A percentile compares a stretch with the other conserved stretches of the same genome.
Conservation (phyloP, 1,284 basidiomycete genomes). For the Heterobasidion occidentale region DNA sequence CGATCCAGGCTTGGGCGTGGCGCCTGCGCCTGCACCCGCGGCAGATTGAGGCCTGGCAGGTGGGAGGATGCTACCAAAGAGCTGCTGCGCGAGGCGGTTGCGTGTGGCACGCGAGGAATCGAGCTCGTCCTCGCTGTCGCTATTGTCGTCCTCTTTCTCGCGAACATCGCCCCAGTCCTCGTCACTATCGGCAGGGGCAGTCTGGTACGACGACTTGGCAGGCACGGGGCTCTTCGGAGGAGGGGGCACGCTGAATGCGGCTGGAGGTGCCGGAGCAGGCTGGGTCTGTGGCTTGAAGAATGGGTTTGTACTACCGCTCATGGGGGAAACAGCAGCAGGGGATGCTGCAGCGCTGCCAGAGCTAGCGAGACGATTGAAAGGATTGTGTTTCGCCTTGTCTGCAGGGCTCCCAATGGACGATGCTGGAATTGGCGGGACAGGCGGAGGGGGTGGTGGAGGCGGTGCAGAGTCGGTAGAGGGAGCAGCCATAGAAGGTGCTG, state of each 20-base stretch:
- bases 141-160: slow-evolving; percentile 68
- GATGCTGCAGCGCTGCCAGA: slow-evolving; percentile 29
- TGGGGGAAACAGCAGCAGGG: slow-evolving; percentile 22
- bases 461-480: slow-evolving; percentile 11
- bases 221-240: slow-evolving; percentile 27
- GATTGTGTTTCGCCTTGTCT: slow-evolving; percentile 49
- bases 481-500: slow-evolving; percentile 11
- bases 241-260: slow-evolving; percentile 17
- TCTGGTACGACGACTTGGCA: slow-evolving; percentile 50
- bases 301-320: slow-evolving; percentile 41
- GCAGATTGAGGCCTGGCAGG: slow-evolving; percentile 38
- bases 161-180: slow-evolving; percentile 80
- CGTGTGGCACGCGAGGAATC: slow-evolving; percentile 55
- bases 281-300: slow-evolving; percentile 43
- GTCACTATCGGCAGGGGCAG: slow-evolving; percentile 49
- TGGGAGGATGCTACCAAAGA: slow-evolving; percentile 69
- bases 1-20: slow-evolving; percentile 20
- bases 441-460: slow-evolving; percentile 27
- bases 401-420: slow-evolving; percentile 21
- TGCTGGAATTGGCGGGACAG: slow-evolving; percentile 23
- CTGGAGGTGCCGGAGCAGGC: slow-evolving; percentile 2
- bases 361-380: slow-evolving; percentile 61
- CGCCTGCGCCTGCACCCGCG: slow-evolving; percentile 13
- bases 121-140: slow-evolving; percentile 72
- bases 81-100: slow-evolving; percentile 65